phyloP scores from a whole-genome alignment of 2,329 filamentous ascomycete genomes.

The Calonectria montana region DNA sequence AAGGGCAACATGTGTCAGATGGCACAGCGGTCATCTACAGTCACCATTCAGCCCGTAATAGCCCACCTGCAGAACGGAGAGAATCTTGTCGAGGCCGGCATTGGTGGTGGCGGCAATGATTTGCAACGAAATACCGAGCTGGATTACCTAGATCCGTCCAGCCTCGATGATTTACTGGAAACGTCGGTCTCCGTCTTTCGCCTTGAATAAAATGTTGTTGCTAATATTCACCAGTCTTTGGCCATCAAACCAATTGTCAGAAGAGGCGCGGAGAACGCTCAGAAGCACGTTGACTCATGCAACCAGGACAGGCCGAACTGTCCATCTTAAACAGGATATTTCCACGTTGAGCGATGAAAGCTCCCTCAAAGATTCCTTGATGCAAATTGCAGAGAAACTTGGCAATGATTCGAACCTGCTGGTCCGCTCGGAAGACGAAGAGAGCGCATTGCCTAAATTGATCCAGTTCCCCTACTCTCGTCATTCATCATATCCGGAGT shows the following conservation, averaged over 20 bases:
- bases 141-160: conserved; percentile 65
- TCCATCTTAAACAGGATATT: conserved; percentile 41
- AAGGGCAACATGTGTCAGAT: conserved; percentile 72
- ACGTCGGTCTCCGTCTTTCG: conserved; percentile 44
- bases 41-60: conserved; percentile 84
- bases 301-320: conserved; percentile 35
- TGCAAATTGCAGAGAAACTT: conserved; percentile 28
- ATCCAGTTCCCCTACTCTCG: conserved; percentile 86
- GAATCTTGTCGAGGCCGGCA: conserved; percentile 78
- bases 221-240: conserved; percentile 30
- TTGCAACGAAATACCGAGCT: conserved; percentile 76
- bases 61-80: conserved; percentile 69
- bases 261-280: conserved; percentile 23
- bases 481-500: conserved; percentile 87
- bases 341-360: conserved; percentile 28
- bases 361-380: conserved; percentile 25
- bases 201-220: neutral
- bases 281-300: conserved; percentile 28
- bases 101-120: conserved; percentile 84
- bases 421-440: neutral
- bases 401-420: neutral
- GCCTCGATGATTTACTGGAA: conserved; percentile 61
- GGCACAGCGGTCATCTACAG: conserved; percentile 62
- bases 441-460: conserved; percentile 48
- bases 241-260: conserved; percentile 18